These are phyloP conservation scores for Moniliophthora roreri DNA, from an alignment of 1,284 basidiomycete genomes.

Conservation along the genomic window DNA sequence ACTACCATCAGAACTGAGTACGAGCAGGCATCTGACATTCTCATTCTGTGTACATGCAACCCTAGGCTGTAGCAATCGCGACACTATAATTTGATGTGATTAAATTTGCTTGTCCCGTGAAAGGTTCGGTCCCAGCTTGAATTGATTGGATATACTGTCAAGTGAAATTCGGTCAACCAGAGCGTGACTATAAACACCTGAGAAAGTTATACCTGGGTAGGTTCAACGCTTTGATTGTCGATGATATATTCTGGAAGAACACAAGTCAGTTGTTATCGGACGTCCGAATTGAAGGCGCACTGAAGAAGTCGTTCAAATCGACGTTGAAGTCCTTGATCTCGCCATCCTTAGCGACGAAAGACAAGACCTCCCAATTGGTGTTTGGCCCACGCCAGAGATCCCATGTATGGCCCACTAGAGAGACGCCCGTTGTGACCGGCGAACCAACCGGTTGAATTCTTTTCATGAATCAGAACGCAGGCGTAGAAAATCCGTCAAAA, in stretches of 20 bases:
- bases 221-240: conserved; percentile 37
- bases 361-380: conserved; percentile 54
- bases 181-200: not conserved
- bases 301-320: conserved; percentile 58
- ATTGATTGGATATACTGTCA: conserved; percentile 44
- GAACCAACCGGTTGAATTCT: conserved; percentile 59
- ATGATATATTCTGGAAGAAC: conserved; percentile 36
- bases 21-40: too few species aligned
- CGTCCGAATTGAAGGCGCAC: conserved; percentile 30
- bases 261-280: conserved; percentile 1
- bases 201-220: conserved; percentile 39
- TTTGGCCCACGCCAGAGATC: conserved; percentile 58
- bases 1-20: too few species aligned
- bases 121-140: conserved; percentile 48
- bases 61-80: conserved; percentile 19
- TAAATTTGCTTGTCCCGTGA: conserved; percentile 42
- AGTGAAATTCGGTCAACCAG: not conserved
- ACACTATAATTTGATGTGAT: conserved; percentile 38
- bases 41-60: too few species aligned
- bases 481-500: not conserved
- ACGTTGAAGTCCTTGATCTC: conserved; percentile 52
- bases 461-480: not conserved
- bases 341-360: conserved; percentile 49
- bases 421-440: conserved; percentile 40
- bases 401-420: conserved; percentile 52